Conservation (phyloP, 1,284 basidiomycete genomes). For the Athelia psychrophila region DNA sequence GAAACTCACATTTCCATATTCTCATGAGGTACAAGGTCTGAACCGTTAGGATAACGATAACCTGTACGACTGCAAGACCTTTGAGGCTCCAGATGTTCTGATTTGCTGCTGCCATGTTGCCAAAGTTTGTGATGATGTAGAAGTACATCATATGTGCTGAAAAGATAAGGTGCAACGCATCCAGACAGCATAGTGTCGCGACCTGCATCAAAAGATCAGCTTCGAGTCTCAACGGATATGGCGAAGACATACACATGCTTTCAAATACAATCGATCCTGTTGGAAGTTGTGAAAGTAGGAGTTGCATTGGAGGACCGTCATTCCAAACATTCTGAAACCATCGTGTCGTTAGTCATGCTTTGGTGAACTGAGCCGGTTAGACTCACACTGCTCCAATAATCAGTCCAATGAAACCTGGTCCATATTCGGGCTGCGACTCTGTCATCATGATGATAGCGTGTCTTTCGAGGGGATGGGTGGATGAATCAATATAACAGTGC, state of each 20-base stretch:
- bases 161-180: background rate
- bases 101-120: background rate
- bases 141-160: background rate
- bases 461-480: no score
- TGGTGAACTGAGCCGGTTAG: background rate
- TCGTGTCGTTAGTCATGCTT: background rate
- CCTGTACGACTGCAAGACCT: background rate
- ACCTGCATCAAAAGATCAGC: background rate
- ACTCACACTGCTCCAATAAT: background rate
- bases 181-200: background rate
- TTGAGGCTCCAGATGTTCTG: background rate
- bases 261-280: background rate
- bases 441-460: no score
- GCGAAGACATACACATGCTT: background rate
- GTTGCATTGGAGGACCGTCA: background rate
- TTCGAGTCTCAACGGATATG: background rate
- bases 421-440: background rate
- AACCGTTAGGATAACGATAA: background rate
- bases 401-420: background rate
- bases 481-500: no score
- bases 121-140: background rate
- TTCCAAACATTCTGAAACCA: background rate
- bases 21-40: background rate
- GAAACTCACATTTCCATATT: constrained; percentile 1
- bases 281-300: background rate